Base-by-base conservation (phyloP, 2,329 filamentous ascomycete genomes). In the Fusarium equiseti region DNA sequence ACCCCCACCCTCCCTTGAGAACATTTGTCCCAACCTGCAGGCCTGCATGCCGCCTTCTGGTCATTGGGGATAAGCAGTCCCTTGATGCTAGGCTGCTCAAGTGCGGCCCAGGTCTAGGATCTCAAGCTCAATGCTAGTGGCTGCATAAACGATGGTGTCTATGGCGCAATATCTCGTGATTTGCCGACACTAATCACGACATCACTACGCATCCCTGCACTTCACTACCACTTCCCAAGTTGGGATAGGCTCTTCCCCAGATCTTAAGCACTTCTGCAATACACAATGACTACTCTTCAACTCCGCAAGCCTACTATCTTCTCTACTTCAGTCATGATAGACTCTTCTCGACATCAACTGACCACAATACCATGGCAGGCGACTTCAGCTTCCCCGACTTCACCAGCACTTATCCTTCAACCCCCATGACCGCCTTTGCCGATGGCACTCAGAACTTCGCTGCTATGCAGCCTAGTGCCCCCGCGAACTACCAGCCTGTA, bases 111-210 rank as follows among this genome's bases (percentile, higher is more conserved):
- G 15, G 32, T 55, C 49, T 46, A 40, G 62, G 65, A 59, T 59
- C 52, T 52, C 51, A 63, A 63, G 56, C 63, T 68, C 61, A 69
- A 65, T 75, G 62, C 73, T 69, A 77, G 64, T 77, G 71, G 70
- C 67, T 67, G 63, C 59, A 64, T 81, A 80, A 81, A 83, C 4
- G 85, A 83, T 84, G 78, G 77, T 73, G 77, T 73, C 79, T 83
- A 89, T 89, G 86, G 84, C 86, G 87, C 86, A 84, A 89, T 89
- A 86, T 79, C 87, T 83, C 86, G 86, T 88, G 87, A 89, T 83
- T 81, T 82, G 64, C 72, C 67, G 64, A 54, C 52, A 65, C 63
- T 65, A 68, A 76, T 76, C 74, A 76, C 74, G 74, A 76, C 74
- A 76, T 76, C 63, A 59, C 54, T 42, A 32, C 49, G 27, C 57